Base-by-base conservation (phyloP, 306 rosid species). In the Alnus glutinosa region DNA sequence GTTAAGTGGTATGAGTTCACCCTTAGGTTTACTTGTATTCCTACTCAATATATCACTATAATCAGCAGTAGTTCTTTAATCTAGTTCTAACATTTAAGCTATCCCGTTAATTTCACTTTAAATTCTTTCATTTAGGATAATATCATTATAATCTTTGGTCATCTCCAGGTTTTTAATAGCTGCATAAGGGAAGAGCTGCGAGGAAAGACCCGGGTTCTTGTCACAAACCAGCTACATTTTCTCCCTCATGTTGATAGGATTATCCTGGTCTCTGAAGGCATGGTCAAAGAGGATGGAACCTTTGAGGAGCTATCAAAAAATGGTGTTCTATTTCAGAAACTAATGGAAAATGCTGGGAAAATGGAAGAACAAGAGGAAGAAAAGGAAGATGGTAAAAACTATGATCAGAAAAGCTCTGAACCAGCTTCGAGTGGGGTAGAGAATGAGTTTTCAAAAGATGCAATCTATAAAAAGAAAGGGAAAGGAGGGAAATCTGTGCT, bases 191-290 rank as follows among this genome's bases (percentile, higher is more conserved):
- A 92, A 86, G 97, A 85, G 55, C 86, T 94, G 84, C 79, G 61
- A 66, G 94, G 90, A 55, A 94, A 92, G 85, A 94, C 98, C 51
- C 81, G 97, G 79, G 87, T 92, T 81, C 97, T 94, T 77, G 97
- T 94, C 77, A 94, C 98, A 47, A 94, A 94, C 86, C 98, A 94
- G 86, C 89, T 94, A 55, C 98, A 92, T 85, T 90, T 94, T 82
- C 98, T 94, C 77, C 94, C 97, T 61, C 96, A 87, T 61, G 94
- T 94, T 82, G 98, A 94, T 59, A 87, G 84, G 78, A 87, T 94
- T 72, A 82, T 94, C 75, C 75, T 94, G 42, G 85, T 94, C 62
- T 85, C 80, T 64, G 92, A 92, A 18, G 97, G 98, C 50, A 81
- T 50, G 79, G 69, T 94, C 77, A 84, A 82, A 81, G 98, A 89